Evolutionary conservation across 345 rosid species (phyloP).

Genomic region (Citrus cavaleriei): DNA sequence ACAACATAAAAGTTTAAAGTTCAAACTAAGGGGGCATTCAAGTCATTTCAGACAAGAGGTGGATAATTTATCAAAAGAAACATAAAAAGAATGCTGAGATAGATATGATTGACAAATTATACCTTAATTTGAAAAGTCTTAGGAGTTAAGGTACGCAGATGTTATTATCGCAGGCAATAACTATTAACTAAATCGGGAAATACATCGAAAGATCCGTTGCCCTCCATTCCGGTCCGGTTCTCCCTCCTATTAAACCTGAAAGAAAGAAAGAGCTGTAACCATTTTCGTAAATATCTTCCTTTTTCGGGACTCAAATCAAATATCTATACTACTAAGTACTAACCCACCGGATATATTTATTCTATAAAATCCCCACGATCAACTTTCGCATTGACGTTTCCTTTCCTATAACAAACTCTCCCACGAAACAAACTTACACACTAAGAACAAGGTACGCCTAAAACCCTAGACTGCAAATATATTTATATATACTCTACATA

Average conservation of each 20-base stretch:
- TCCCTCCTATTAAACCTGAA: not conserved
- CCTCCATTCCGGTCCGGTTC: not conserved
- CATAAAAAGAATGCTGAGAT: no score
- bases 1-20: no score
- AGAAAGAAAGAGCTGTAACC: not conserved
- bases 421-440: constrained; percentile 20
- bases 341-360: not conserved
- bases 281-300: constrained; percentile 15
- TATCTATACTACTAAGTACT: no score
- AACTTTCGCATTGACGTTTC: no score
- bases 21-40: no score
- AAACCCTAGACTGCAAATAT: constrained; percentile 47
- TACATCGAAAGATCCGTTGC: not conserved
- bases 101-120: no score
- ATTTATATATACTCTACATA: not conserved
- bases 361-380: not conserved
- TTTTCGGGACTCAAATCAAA: constrained; percentile 1
- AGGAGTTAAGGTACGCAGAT: not conserved
- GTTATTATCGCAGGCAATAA: not conserved
- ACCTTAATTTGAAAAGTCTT: not conserved
- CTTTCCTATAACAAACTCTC: constrained; percentile 19
- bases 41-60: no score
- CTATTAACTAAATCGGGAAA: no score
- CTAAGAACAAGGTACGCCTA: constrained; percentile 39
- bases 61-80: no score